Evolutionary conservation across 495 filamentous ascomycete species (phyloP), one percentile per base, ranked within the genome.

Genomic region (Penicillium salamii): DNA sequence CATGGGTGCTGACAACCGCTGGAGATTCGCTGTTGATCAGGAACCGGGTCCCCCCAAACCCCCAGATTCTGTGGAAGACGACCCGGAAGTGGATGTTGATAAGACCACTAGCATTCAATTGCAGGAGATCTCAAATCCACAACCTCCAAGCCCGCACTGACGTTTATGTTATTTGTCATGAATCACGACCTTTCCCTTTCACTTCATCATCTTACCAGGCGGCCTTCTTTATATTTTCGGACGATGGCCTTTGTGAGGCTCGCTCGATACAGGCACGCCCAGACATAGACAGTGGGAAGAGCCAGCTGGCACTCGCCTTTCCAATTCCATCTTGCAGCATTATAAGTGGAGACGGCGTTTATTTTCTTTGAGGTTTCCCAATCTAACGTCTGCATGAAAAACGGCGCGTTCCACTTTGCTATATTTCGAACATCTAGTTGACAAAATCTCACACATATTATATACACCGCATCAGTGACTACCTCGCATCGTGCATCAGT

Each of bases 21-120:
- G 56, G 64, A 61, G 69, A 20, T 72, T 61, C 47, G 67, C 67
- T 1, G 67, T 72, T 2, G 69, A 72, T 15, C 62, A 72, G 46
- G 69, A 72, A 35, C 52, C 62, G 0, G 21, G 36, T 1, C 42
- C 29, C n/a, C 19, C 32, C n/a, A 53, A 53, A 29, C 15, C 48
- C 13, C 28, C 49, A 3, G 49, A 29, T 18, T 5, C 28, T 14
- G 24, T 41, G 1, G 15, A 36, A 3, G 38, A 24, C 5, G 39
- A 32, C 2, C 11, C 23, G 18, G 57, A 53, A 0, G 15, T 49
- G 5, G 54, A 49, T 2, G 37, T 19, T 7, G 43, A 44, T 15
- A 64, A 64, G 23, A 46, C 50, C 3, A 54, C 55, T 2, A 53
- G 47, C 2, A 53, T 64, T 14, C 54, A 61, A 29, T 32, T 35